Evolutionary conservation across 179 eudicot species (phyloP), one percentile per base, ranked within the genome.

Genomic region (Corrigiola litoralis): DNA sequence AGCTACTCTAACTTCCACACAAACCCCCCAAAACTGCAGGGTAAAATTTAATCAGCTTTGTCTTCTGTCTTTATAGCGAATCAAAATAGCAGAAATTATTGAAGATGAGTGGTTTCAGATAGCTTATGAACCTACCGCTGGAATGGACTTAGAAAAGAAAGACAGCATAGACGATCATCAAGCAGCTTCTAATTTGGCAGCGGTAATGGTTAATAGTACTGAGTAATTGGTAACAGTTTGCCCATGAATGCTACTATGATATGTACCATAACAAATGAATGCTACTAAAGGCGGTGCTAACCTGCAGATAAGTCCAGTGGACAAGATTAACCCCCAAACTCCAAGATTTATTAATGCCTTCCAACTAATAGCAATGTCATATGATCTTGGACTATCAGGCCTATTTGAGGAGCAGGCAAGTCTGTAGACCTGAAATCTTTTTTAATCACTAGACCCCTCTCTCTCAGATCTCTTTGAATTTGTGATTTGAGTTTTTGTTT

Each of bases 301-400:
- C 13, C 5, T 61, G 56, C 71, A 76, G 80, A 70, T 57, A 18
- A 57, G 50, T 33, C 54, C 16, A 52, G 51, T 58, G 24, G 70
- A 62, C n/a, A 27, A 56, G 38, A 71, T 28, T 16, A 47, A 28
- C 17, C 40, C 79, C 2, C 72, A 18, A 41, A 16, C 73, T 27
- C 72, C 78, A 23, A 66, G 70, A 59, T 84, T 84, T 58, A 82
- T 84, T 55, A 84, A 84, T 53, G 89, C 89, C 70, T 84, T 84
- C 75, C 86, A 80, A 72, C 74, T 84, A 16, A 84, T 84, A 63
- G 84, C 89, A 48, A 75, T 82, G 81, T 82, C 84, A 0, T 73
- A 72, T 5, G 81, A 77, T 66, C 84, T 84, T 38, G 82, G 79
- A 69, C 63, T 84, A 70, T 82, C 89, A 41, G 66, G 84, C 49